phyloP scores from a whole-genome alignment of 352 stramenopile genomes.

The Pythium diclinum region DNA sequence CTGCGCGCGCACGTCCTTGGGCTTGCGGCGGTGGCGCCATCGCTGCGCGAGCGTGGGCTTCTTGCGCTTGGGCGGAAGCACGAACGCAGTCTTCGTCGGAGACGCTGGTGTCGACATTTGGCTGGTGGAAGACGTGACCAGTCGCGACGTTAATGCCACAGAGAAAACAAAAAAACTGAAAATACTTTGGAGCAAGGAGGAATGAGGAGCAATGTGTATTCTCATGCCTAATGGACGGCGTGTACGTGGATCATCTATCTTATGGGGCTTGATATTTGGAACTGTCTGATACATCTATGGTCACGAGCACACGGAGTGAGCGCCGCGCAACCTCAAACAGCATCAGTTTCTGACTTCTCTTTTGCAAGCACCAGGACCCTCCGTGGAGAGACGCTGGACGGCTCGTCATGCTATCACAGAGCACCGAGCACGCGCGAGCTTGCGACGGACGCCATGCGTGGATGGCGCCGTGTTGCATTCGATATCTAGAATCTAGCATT shows the following conservation, averaged over 20 bases:
- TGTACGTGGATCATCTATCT: too few relatives aligned
- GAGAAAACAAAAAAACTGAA: background rate
- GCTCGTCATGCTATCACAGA: slow-evolving; percentile 37
- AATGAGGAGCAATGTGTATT: background rate
- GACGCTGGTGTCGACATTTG: slow-evolving; percentile 1
- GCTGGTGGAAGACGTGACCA: background rate
- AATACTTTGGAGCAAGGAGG: background rate
- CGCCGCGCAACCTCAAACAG: slow-evolving; percentile 79
- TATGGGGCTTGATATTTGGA: background rate
- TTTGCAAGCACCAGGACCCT: slow-evolving; percentile 40
- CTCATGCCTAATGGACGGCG: too few relatives aligned
- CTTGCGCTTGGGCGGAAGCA: slow-evolving; percentile 8
- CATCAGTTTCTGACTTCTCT: slow-evolving; percentile 38
- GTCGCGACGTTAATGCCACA: background rate
- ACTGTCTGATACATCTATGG: slow-evolving; percentile 69
- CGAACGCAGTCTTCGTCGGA: background rate
- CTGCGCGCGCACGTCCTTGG: slow-evolving; percentile 37
- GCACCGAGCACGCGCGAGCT: slow-evolving; percentile 65
- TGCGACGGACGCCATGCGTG: slow-evolving; percentile 26
- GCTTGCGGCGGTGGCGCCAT: slow-evolving; percentile 28
- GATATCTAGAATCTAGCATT: background rate
- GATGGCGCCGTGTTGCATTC: background rate
- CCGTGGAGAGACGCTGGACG: slow-evolving; percentile 35
- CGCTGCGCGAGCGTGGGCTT: slow-evolving; percentile 16
- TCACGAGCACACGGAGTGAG: slow-evolving; percentile 56